Base-by-base conservation (phyloP, 1,284 basidiomycete genomes). In the Pascua guehoae region DNA sequence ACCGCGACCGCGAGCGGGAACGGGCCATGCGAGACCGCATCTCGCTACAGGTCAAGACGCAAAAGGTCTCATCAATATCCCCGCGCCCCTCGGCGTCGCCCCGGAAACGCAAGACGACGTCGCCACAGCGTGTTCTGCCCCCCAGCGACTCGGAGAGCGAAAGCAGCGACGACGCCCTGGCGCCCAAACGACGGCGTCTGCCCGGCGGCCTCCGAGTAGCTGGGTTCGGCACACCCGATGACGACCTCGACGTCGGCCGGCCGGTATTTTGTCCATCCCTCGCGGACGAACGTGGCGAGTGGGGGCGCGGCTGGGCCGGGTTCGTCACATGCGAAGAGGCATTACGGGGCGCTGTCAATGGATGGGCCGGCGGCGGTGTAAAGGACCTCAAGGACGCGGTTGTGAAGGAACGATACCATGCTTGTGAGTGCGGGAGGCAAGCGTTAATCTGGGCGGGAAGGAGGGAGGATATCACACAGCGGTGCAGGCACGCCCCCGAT, bases 281-380 rank as follows among this genome's bases (percentile, higher is more conserved):
- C n/a, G 60, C 59, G 11, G 70, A 72, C 49, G 64, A 62, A 58
- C 59, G 69, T 24, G 69, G 71, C 16, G 72, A 74, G 60, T 74
- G 60, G 57, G 66, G 63, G 2, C 60, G 72, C 42, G 72, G 68
- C 17, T 75, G 68, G 66, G 65, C 60, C 0, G 73, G 72, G 4
- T 75, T 73, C 50, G 68, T 73, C 2, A 49, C 59, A 0, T 69
- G 61, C 32, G 67, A 72, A 40, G 70, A 72, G 54, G 69, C 66
- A 7, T 51, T 73, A 11, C 51, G 60, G 15, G 68, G 69, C 15
- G 38, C 56, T 8, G 56, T 67, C 4, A 43, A 46, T 3, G 71
- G 71, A 8, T 72, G 66, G 68, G 66, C 64, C 0, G 62, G 65
- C 12, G 64, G 69, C 44, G 51, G 45, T 32, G 24, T 32, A 32